Percentiles rank a stretch among this genome's conserved stretches.
These are phyloP conservation scores for Nakazawaea populi DNA, from an alignment of 805 yeast genomes.

Conservation along the genomic window DNA sequence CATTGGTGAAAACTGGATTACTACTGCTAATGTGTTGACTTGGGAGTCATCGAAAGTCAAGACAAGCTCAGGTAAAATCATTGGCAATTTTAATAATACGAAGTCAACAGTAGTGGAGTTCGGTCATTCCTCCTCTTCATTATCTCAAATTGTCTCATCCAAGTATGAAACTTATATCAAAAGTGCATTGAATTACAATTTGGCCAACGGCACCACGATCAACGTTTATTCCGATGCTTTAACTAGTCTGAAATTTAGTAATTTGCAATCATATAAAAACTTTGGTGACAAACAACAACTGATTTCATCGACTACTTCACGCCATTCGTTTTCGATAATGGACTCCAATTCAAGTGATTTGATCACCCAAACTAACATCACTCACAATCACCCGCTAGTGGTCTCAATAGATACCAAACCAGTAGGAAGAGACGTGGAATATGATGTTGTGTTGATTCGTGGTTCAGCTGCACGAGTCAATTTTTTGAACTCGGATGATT, in stretches of 20 bases:
- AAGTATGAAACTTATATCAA: constrained; percentile 25
- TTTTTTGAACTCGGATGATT: constrained; percentile 16
- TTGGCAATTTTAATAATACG: constrained; percentile 22
- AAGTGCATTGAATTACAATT: constrained; percentile 30
- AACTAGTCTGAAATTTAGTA: constrained; percentile 28
- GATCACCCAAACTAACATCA: constrained; percentile 15
- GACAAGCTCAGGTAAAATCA: constrained; percentile 32
- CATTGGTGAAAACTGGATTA: constrained; percentile 52
- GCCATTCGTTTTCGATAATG: constrained; percentile 18
- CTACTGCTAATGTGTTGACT: constrained; percentile 48
- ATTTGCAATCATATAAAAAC: constrained; percentile 30
- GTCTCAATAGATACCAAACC: constrained; percentile 17
- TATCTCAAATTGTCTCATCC: constrained; percentile 33
- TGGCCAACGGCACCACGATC: constrained; percentile 31
- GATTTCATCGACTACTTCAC: constrained; percentile 18
- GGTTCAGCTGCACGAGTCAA: constrained; percentile 13
- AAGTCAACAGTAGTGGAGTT: constrained; percentile 31
- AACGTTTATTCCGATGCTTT: constrained; percentile 23
- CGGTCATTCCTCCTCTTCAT: constrained; percentile 14
- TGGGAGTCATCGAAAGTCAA: constrained; percentile 43
- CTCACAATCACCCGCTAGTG: constrained; percentile 26
- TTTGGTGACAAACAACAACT: constrained; percentile 35
- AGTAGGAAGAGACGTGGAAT: constrained; percentile 20
- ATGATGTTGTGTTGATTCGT: constrained; percentile 23
- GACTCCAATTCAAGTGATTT: constrained; percentile 16